Percentiles rank a stretch among this genome's conserved stretches.
Conservation (phyloP, 1,284 basidiomycete genomes). For the Melanopsichium pennsylvanicum region DNA sequence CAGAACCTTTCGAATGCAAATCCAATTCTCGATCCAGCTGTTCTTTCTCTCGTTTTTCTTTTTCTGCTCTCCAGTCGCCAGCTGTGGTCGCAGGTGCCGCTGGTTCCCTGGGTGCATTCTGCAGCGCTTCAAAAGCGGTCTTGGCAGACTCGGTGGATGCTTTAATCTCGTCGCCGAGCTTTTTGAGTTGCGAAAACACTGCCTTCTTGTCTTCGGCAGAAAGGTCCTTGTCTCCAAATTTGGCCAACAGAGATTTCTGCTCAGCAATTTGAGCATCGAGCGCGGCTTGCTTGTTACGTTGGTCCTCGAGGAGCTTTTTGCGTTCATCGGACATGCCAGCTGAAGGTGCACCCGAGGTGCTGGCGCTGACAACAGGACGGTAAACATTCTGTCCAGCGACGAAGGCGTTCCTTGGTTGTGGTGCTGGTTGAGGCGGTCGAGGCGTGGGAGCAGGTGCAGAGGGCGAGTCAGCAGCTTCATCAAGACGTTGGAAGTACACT, state of each 20-base stretch:
- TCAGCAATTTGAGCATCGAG: slow-evolving; percentile 86
- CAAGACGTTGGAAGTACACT: slow-evolving; percentile 67
- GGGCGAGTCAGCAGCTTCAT: slow-evolving; percentile 71
- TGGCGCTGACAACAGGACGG: slow-evolving; percentile 25
- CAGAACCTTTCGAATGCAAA: slow-evolving; percentile 67
- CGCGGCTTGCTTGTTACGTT: slow-evolving; percentile 74
- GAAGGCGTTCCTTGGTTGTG: slow-evolving; percentile 42
- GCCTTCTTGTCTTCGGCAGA: slow-evolving; percentile 79
- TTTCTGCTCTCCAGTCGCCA: slow-evolving; percentile 71
- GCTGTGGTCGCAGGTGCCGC: slow-evolving; percentile 29
- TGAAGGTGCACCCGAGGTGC: slow-evolving; percentile 6
- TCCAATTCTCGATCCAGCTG: slow-evolving; percentile 72
- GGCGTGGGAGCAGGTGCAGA: slow-evolving; percentile 78
- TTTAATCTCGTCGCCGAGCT: slow-evolving; percentile 82
- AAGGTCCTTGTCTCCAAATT: slow-evolving; percentile 73
- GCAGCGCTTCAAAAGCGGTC: slow-evolving; percentile 61
- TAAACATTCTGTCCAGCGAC: slow-evolving; percentile 60
- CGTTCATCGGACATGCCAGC: slow-evolving; percentile 43
- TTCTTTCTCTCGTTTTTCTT: slow-evolving; percentile 77
- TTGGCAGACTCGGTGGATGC: slow-evolving; percentile 66
- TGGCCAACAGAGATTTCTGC: slow-evolving; percentile 83
- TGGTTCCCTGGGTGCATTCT: slow-evolving; percentile 52
- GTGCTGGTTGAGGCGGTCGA: slow-evolving; percentile 67
- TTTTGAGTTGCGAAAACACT: slow-evolving; percentile 79
- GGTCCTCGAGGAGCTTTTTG: slow-evolving; percentile 68